Evolutionary conservation across 768 basidiomycete species (phyloP), one percentile per base, ranked within the genome.

Genomic region (Lactarius hengduanensis): DNA sequence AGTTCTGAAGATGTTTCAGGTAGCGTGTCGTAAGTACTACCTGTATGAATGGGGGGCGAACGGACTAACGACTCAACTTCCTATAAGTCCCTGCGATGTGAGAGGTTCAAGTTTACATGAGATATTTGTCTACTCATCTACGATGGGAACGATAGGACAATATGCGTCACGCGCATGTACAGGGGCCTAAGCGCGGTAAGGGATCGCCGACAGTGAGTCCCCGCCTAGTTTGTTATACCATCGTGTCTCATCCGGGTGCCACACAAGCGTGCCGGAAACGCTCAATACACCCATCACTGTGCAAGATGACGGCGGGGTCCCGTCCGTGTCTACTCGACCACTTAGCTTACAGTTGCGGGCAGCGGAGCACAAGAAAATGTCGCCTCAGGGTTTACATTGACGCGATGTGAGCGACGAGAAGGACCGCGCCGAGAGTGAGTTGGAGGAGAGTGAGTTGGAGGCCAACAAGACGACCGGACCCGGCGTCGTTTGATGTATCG

Each of bases 81-180:
- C 7, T 28, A 16, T 32, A 50, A 67, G 66, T 67, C 28, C 9
- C 54, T 43, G 41, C 45, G 40, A 63, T 63, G 66, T 67, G 32
- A 59, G 66, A 43, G 30, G 16, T 11, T 43, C 32, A 15, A 26
- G 20, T 47, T 47, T 26, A 10, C 30, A n/a, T 45, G 18, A 32
- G 32, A 43, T 38, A 4, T 32, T 5, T 16, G 20, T 59, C n/a
- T 22, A 59, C 32, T 54, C 32, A 54, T 57, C 1, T 34, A 34
- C 36, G 18, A 32, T 43, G 45, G 45, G 45, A 10, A 30, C 15
- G 7, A 45, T 50, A 69, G 67, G 57, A 54, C 67, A 2, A 69
- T 69, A 28, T 66, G 65, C 34, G 65, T 66, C 20, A 69, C 64
- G 13, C 60, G 60, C 20, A 36, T 69, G 56, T 62, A 66, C 57